These are phyloP conservation scores for Fusarium heterosporum DNA, from an alignment of 2,329 filamentous ascomycete species.

Conservation along the genomic window DNA sequence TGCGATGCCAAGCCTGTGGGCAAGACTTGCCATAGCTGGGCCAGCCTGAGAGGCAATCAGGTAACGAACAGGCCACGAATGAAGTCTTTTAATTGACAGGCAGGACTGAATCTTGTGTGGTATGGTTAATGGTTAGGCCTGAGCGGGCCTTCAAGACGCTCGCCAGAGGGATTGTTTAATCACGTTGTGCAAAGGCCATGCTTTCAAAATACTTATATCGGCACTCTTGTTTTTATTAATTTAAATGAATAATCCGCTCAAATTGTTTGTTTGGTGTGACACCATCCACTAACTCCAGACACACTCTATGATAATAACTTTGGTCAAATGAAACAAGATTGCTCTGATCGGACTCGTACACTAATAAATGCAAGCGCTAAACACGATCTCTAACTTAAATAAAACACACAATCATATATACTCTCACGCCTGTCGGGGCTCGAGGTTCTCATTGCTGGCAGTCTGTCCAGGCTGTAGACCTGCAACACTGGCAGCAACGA, in stretches of 20 bases:
- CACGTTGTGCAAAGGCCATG: too few relatives aligned
- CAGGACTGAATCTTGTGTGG: too few relatives aligned
- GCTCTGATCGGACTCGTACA: slow-evolving; percentile 33
- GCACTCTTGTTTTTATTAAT: neutral
- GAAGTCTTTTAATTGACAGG: too few relatives aligned
- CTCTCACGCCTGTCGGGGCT: slow-evolving; percentile 11
- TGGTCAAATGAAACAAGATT: slow-evolving; percentile 13
- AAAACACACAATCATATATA: neutral
- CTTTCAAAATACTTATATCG: neutral
- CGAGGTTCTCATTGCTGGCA: slow-evolving; percentile 17
- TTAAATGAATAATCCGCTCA: neutral
- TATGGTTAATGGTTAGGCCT: too few relatives aligned
- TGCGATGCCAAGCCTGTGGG: too few relatives aligned
- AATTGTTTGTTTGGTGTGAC: neutral
- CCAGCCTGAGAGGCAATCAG: too few relatives aligned
- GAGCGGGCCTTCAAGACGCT: too few relatives aligned
- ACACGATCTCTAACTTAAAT: slow-evolving; percentile 27
- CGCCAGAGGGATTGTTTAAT: too few relatives aligned
- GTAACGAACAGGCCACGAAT: too few relatives aligned
- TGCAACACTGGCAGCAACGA: slow-evolving; percentile 36
- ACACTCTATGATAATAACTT: slow-evolving; percentile 11
- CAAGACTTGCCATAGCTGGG: too few relatives aligned
- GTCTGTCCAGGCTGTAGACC: slow-evolving; percentile 27
- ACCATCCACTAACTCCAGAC: slow-evolving; percentile 21
- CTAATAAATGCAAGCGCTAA: slow-evolving; percentile 6